A percentile compares a stretch with the other conserved stretches of the same genome.
These are phyloP conservation scores for Steccherinum ochraceum DNA, from an alignment of 768 basidiomycete species.

Conservation along the genomic window DNA sequence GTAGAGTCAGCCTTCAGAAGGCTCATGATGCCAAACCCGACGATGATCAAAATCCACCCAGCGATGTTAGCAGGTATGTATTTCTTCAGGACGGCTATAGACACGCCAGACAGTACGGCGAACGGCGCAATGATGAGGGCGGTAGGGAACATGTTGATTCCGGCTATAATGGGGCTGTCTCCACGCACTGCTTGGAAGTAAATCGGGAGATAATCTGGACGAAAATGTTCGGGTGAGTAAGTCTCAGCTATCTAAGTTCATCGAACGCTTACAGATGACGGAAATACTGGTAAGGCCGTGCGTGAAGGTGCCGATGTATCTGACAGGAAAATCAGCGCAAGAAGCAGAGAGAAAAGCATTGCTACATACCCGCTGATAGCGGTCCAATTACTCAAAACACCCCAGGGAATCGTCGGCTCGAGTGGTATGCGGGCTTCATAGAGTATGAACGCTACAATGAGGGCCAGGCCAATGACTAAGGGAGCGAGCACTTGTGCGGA, in stretches of 20 bases:
- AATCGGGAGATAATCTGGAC: slow-evolving; percentile 35
- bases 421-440: slow-evolving; percentile 10
- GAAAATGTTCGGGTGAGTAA: not conserved
- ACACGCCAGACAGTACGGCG: slow-evolving; percentile 21
- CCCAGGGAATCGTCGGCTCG: slow-evolving; percentile 11
- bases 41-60: slow-evolving; percentile 30
- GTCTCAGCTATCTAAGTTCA: slow-evolving; percentile 8
- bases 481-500: slow-evolving; percentile 33
- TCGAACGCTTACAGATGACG: slow-evolving; percentile 18
- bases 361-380: slow-evolving; percentile 7
- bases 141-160: slow-evolving; percentile 17
- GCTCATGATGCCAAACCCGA: slow-evolving; percentile 32
- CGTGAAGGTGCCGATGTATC: slow-evolving; percentile 23
- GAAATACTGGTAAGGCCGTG: slow-evolving; percentile 12
- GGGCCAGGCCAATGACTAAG: slow-evolving; percentile 30
- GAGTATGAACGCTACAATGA: slow-evolving; percentile 19
- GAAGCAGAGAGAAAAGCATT: slow-evolving; percentile 5
- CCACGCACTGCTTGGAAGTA: slow-evolving; percentile 38
- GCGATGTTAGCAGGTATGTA: slow-evolving; percentile 24
- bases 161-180: slow-evolving; percentile 24
- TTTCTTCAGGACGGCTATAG: slow-evolving; percentile 16
- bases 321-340: slow-evolving; percentile 1
- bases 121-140: slow-evolving; percentile 23
- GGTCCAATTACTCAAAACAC: slow-evolving; percentile 8
- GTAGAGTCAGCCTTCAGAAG: slow-evolving; percentile 18